These are phyloP conservation scores for Sanghuangporus sanghuang DNA, from an alignment of 1,284 basidiomycete genomes.

Conservation along the genomic window DNA sequence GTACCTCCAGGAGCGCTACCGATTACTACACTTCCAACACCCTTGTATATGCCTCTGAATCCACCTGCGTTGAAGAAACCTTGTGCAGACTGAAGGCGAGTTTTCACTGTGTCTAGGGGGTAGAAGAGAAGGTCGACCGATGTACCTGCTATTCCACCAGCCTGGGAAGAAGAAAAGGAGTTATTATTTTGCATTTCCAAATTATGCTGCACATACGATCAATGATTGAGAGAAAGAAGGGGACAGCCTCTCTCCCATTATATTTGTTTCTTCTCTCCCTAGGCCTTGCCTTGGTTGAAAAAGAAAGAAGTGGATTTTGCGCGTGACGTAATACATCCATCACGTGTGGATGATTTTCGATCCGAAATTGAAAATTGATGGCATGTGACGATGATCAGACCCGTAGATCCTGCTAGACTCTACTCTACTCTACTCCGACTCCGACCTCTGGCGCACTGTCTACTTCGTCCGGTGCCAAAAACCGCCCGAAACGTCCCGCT, in stretches of 20 bases:
- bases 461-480: neutral
- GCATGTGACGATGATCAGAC: neutral
- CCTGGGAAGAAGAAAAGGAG: conserved; percentile 37
- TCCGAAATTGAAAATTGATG: neutral
- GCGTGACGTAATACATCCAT: neutral
- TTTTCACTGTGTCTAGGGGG: conserved; percentile 96
- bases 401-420: neutral
- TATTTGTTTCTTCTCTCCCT: neutral
- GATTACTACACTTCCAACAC: conserved; percentile 91
- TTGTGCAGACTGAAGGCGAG: conserved; percentile 83
- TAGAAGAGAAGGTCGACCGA: conserved; percentile 94
- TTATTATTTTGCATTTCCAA: neutral
- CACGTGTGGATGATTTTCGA: neutral
- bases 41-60: conserved; percentile 90
- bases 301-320: neutral
- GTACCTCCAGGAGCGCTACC: conserved; percentile 94
- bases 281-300: no score
- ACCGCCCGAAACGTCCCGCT: neutral
- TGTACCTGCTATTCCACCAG: conserved; percentile 84
- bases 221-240: conserved; percentile 39
- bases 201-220: conserved; percentile 26
- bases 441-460: neutral
- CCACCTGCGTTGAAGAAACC: conserved; percentile 88
- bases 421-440: neutral
- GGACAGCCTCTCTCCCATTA: conserved; percentile 8